Percentiles rank a stretch among this genome's conserved stretches.
phyloP scores from a whole-genome alignment of 1,284 basidiomycete genomes.

The Trichosporon sp. region DNA sequence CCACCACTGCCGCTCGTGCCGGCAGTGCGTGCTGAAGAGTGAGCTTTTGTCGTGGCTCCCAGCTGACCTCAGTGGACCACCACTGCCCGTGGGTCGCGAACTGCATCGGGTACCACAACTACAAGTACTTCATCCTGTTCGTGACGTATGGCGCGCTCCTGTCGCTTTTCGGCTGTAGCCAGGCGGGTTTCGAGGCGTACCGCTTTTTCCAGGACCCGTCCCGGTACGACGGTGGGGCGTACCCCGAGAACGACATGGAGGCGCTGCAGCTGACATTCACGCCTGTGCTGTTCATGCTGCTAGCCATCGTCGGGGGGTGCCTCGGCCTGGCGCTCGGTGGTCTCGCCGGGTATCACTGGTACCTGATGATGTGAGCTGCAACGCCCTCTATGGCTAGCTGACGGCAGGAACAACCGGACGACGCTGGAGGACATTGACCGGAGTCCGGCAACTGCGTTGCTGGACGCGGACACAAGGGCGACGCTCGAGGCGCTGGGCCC shows the following conservation, averaged over 20 bases:
- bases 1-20: conserved; percentile 75
- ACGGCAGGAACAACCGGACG: conserved; percentile 71
- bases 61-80: conserved; percentile 59
- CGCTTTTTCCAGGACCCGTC: conserved; percentile 60
- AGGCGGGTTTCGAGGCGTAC: conserved; percentile 60
- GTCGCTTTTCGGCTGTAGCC: conserved; percentile 58
- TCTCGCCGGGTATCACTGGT: conserved; percentile 72
- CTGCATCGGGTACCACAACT: conserved; percentile 79
- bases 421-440: conserved; percentile 70
- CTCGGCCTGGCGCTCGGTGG: conserved; percentile 69
- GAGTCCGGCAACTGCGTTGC: conserved; percentile 57
- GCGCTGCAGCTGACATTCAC: conserved; percentile 52
- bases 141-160: conserved; percentile 64
- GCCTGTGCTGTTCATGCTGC: conserved; percentile 66
- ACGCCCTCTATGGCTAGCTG: neutral
- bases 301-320: conserved; percentile 60
- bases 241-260: conserved; percentile 7
- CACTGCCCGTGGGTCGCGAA: conserved; percentile 83
- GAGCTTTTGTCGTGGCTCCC: conserved; percentile 52
- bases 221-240: neutral
- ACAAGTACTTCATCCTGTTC: conserved; percentile 80
- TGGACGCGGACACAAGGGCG: conserved; percentile 22
- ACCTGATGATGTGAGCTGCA: conserved; percentile 61
- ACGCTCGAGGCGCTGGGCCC: conserved; percentile 11
- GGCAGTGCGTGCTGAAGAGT: conserved; percentile 76